These are phyloP conservation scores for Halocafeteria seosinensis DNA, from an alignment of 108 stramenopile species.

Conservation along the genomic window DNA sequence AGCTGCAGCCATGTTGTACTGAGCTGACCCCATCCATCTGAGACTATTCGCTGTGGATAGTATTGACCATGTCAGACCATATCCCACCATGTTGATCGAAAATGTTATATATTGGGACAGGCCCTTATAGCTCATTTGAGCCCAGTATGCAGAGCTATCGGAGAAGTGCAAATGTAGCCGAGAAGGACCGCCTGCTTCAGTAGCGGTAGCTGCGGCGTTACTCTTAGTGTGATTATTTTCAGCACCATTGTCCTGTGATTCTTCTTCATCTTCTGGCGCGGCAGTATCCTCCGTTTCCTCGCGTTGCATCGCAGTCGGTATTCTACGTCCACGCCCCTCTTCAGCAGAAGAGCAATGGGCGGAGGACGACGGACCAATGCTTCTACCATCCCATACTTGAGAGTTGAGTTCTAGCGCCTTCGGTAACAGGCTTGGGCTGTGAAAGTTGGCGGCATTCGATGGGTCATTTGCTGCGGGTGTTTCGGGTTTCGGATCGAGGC, in stretches of 20 bases:
- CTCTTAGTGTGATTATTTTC: no score
- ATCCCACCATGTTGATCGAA: conserved; percentile 12
- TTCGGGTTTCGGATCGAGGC: not conserved
- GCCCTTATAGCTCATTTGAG: no score
- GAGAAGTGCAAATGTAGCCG: no score
- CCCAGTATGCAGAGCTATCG: no score
- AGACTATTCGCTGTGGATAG: not conserved
- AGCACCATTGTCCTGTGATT: not conserved
- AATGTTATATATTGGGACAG: not conserved
- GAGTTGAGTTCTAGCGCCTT: not conserved
- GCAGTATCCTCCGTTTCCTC: no score
- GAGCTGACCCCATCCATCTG: conserved; percentile 6
- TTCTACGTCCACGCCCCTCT: no score
- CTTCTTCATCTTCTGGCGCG: not conserved
- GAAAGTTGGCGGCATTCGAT: not conserved
- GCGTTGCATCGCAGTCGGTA: no score
- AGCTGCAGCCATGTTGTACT: conserved; percentile 7
- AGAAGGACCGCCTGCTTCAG: no score
- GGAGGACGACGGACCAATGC: not conserved
- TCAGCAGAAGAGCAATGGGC: no score
- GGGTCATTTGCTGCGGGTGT: not conserved
- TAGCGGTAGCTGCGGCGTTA: no score
- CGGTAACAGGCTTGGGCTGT: no score
- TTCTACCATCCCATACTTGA: not conserved
- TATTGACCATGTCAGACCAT: conserved; percentile 3